Evolutionary conservation across 2,329 filamentous ascomycete species (phyloP), one percentile per base, ranked within the genome.

Genomic region (Sporothrix euskadiensis): DNA sequence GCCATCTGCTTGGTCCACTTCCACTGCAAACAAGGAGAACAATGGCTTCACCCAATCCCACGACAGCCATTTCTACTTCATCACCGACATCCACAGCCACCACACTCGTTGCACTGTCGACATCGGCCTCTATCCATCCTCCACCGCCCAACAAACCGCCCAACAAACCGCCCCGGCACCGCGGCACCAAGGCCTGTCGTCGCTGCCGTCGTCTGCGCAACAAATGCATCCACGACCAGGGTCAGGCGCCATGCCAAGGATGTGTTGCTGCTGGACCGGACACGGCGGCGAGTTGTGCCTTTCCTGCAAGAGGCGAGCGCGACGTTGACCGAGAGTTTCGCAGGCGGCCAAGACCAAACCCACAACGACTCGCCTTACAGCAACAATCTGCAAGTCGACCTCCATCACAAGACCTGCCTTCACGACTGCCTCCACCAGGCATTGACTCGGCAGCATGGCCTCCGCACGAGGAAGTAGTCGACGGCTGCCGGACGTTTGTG

Each of bases 291-390:
- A 88, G 56, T 30, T 75, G 87, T 85, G 87, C 80, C 52, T 89
- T 88, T 76, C 85, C 86, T 0, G 81, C 81, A 14, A 83, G 87
- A 70, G 87, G 87, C 54, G 84, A 88, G 71, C 82, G 83, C 8
- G 86, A 88, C 74, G 80, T 83, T 76, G 87, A 89, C 77, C 86
- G 87, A 22, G 83, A 84, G 8, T 88, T 87, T 75, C 85, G 87
- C 32, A 86, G 88, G 77, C 86, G 86, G 72, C 84, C 86, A n/a
- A 83, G 84, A 74, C 66, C 26, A 59, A 14, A 44, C 10, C 26
- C 8, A 4, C 69, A 35, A 16, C 54, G 22, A n/a, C 14, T 30
- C 19, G 8, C 16, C 10, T 4, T 4, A 14, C 26, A n/a, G 49
- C 52, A n/a, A 59, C 52, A 54, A 32, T 56, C 52, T 3, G 9